Base-by-base conservation (phyloP, 2,329 filamentous ascomycete genomes). In the Beauveria sp. region DNA sequence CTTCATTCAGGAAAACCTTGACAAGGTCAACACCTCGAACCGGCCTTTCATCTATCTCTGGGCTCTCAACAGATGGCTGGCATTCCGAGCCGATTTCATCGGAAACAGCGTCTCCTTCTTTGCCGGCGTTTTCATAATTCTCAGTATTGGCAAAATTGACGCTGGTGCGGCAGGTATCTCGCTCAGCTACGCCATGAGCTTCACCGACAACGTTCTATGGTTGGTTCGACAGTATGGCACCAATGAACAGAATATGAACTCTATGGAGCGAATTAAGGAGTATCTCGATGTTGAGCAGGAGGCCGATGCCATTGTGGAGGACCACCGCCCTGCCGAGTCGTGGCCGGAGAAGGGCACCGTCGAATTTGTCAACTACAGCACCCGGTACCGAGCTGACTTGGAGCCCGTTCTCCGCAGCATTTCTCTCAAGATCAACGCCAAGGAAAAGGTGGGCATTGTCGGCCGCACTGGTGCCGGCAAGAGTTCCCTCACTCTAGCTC, bases 241-340 rank as follows among this genome's bases (percentile, higher is more conserved):
- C 70, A 97, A 97, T 69, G 94, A 99, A 76, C 94, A 99, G 75
- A 97, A 97, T 76, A 97, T 99, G 94, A 99, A 99, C 76, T 93
- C 93, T 3, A 92, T 97, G 54, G 94, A 99, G 76, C 90, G 94
- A 70, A 88, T 99, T 70, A 96, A 96, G 77, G 94, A 99, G 72
- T 99, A 97, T 70, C 83, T 97, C 41, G 91, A 97, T 50, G 90
- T 99, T 1, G 93, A 97, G 68, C 93, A 97, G 72, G 94, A 99
- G 76, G 92, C 94, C 1, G 79, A 83, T 0, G 81, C 90, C 1
- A 79, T 96, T 46, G 83, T 96, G 46, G 86, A 91, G 59, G 86
- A 93, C 62, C 90, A 85, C 65, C 84, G 91, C 30, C 94, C 94
- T 7, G 81, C 88, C 0, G 75, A 81, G 5, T 86, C 90, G 70